Evolutionary conservation across 2,329 filamentous ascomycete genomes (phyloP).

Genomic region (Phaeomoniella chlamydospora): DNA sequence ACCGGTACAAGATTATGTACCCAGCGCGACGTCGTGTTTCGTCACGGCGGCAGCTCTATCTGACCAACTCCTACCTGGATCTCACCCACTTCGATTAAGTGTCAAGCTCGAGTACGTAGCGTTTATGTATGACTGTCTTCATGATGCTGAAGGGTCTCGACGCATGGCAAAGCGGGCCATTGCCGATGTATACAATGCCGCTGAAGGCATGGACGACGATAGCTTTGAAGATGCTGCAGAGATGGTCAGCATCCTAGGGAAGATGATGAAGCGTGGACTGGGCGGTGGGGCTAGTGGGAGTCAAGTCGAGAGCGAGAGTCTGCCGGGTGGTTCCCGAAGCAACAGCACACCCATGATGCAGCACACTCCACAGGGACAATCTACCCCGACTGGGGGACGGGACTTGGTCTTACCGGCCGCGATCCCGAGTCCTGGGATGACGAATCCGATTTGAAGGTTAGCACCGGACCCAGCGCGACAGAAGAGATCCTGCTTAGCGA

Average conservation of each 20-base stretch:
- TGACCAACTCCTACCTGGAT: constrained; percentile 64
- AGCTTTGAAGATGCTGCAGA: constrained; percentile 88
- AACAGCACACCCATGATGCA: neutral
- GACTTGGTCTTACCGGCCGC: neutral
- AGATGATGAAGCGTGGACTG: constrained; percentile 70
- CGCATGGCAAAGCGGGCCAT: constrained; percentile 70
- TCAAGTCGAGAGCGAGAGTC: neutral
- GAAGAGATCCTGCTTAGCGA: too few relatives aligned
- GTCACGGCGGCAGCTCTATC: constrained; percentile 61
- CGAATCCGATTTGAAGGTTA: constrained; percentile 1
- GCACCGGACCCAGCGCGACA: neutral
- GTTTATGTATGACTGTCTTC: constrained; percentile 84
- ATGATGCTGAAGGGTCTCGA: constrained; percentile 64
- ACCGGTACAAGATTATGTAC: constrained; percentile 60
- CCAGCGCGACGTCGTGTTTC: constrained; percentile 69
- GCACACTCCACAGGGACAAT: neutral
- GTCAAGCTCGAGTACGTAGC: constrained; percentile 86
- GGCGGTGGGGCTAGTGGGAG: constrained; percentile 11
- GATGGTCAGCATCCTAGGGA: constrained; percentile 70
- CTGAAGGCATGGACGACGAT: constrained; percentile 86
- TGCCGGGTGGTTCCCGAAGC: neutral
- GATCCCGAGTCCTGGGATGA: constrained; percentile 1
- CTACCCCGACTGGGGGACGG: neutral
- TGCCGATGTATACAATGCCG: constrained; percentile 77
- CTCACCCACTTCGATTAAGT: constrained; percentile 75